Conservation (phyloP, 371 early-diverging fungal genomes). For the Zopfochytrium polystomum region DNA sequence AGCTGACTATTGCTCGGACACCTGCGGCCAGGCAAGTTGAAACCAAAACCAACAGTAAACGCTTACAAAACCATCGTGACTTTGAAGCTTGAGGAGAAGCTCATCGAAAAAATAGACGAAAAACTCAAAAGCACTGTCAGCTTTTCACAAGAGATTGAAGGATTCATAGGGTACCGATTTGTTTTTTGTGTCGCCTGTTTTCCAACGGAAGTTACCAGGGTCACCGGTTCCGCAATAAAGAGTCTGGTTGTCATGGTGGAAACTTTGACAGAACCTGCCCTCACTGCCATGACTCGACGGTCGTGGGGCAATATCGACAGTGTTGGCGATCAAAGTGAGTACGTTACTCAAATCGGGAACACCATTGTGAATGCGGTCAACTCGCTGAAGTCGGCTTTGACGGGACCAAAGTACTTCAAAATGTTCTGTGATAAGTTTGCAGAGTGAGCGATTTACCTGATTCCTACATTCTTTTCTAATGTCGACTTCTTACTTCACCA, state of each 20-base stretch:
- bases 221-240: slow-evolving; percentile 50
- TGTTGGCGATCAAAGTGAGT: slow-evolving; percentile 92
- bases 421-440: slow-evolving; percentile 88
- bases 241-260: slow-evolving; percentile 66
- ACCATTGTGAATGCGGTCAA: slow-evolving; percentile 51
- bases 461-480: neutral
- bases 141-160: slow-evolving; percentile 69
- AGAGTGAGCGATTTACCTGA: slow-evolving; percentile 55
- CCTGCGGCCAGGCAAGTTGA: slow-evolving; percentile 77
- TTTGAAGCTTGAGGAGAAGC: slow-evolving; percentile 74
- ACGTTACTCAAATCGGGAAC: slow-evolving; percentile 66
- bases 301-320: slow-evolving; percentile 77
- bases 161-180: slow-evolving; percentile 56
- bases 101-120: slow-evolving; percentile 73
- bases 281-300: slow-evolving; percentile 66
- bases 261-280: slow-evolving; percentile 59
- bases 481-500: slow-evolving; percentile 21
- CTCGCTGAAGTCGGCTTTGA: slow-evolving; percentile 58
- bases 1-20: slow-evolving; percentile 88
- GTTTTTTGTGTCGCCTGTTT: slow-evolving; percentile 1
- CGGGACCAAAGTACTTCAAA: slow-evolving; percentile 71
- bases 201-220: slow-evolving; percentile 22
- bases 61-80: neutral
- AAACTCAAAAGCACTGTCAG: slow-evolving; percentile 62
- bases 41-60: no score